Conservation (phyloP, 108 stramenopile genomes). For the Chaetoceros muelleri region DNA sequence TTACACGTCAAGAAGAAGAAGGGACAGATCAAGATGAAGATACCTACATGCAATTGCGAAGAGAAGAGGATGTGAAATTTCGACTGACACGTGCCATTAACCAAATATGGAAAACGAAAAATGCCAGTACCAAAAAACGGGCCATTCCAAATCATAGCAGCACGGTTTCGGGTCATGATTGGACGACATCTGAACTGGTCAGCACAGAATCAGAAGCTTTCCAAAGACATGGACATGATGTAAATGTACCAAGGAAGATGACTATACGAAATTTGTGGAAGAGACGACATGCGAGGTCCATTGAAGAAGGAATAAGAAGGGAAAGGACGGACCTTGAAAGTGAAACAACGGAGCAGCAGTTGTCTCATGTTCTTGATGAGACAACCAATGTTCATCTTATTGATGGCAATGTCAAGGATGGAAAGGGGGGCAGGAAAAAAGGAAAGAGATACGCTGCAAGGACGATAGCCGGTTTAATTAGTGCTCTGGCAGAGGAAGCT, state of each 20-base stretch:
- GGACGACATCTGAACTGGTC: too few relatives aligned
- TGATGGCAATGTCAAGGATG: not conserved
- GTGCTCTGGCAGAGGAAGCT: slow-evolving; percentile 68
- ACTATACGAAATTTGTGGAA: slow-evolving; percentile 31
- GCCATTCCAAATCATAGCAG: too few relatives aligned
- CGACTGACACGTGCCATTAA: not conserved
- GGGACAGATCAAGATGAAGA: too few relatives aligned
- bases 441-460: slow-evolving; percentile 43
- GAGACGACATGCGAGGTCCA: slow-evolving; percentile 43
- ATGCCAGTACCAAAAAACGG: too few relatives aligned
- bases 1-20: too few relatives aligned
- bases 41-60: not conserved
- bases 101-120: not conserved
- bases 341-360: not conserved
- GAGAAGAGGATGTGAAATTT: not conserved
- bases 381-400: not conserved
- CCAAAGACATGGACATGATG: not conserved
- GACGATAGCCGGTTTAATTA: slow-evolving; percentile 66
- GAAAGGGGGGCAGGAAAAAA: not conserved
- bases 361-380: not conserved
- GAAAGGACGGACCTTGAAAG: slow-evolving; percentile 16
- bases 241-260: not conserved
- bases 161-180: too few relatives aligned
- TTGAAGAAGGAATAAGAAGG: slow-evolving; percentile 52
- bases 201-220: not conserved